phyloP scores from a whole-genome alignment of 202 grass and related monocot species.

The Schoenoplectus triqueter region DNA sequence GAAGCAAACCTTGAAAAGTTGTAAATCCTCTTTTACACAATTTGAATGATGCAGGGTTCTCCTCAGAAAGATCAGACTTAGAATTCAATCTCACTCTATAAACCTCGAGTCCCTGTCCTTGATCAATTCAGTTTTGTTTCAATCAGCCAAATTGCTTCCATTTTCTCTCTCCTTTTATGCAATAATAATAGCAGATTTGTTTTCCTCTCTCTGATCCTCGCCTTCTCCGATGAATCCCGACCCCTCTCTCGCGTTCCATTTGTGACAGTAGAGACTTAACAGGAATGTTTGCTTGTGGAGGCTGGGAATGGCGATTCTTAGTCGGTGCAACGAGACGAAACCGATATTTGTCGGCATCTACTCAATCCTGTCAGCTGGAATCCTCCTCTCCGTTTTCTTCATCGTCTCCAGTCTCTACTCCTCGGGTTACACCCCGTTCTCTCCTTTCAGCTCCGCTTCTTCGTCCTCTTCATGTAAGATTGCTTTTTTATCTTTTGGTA shows the following conservation, averaged over 20 bases:
- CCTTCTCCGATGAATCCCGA: too few species aligned
- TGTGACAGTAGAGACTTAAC: background rate
- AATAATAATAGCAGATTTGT: too few species aligned
- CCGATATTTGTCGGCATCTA: constrained; percentile 79
- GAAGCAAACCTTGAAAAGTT: background rate
- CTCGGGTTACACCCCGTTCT: constrained; percentile 48
- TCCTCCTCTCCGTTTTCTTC: constrained; percentile 78
- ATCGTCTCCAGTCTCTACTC: constrained; percentile 65
- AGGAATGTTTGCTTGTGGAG: constrained; percentile 5
- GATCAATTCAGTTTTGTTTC: background rate
- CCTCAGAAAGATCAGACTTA: background rate
- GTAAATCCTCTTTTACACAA: background rate
- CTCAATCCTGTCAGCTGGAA: constrained; percentile 60
- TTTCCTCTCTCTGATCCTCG: background rate
- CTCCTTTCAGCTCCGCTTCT: constrained; percentile 32
- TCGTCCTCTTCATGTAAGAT: background rate
- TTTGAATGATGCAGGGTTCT: background rate
- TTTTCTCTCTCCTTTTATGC: background rate
- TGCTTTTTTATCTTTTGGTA: background rate
- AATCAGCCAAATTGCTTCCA: background rate
- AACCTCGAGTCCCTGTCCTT: background rate
- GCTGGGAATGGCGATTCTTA: constrained; percentile 40
- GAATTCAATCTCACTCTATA: constrained; percentile 21
- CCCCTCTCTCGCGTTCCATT: background rate
- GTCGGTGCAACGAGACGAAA: constrained; percentile 45